These are phyloP conservation scores for Fraxinus albicans DNA, from an alignment of 305 asterid species.

Conservation along the genomic window DNA sequence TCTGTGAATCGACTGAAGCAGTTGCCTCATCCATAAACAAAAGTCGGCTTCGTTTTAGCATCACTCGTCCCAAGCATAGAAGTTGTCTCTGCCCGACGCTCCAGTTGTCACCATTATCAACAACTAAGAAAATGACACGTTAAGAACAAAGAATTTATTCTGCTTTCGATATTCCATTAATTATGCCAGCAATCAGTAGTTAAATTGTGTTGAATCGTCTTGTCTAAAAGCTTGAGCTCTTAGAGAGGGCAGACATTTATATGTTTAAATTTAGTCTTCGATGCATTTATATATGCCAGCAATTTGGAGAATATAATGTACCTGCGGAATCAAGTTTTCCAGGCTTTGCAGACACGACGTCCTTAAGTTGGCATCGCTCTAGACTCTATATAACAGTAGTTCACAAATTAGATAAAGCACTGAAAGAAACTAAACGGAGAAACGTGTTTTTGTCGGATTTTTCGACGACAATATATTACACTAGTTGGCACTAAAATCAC, in stretches of 20 bases:
- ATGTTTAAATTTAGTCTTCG: background rate
- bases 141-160: background rate
- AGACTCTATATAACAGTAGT: conserved; percentile 54
- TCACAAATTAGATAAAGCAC: conserved; percentile 8
- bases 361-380: conserved; percentile 94
- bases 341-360: conserved; percentile 75
- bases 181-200: background rate
- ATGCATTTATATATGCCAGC: background rate
- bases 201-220: background rate
- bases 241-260: background rate
- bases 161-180: background rate
- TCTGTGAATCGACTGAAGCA: conserved; percentile 90
- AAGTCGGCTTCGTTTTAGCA: conserved; percentile 81
- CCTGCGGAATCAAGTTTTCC: conserved; percentile 84
- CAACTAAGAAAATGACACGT: conserved; percentile 36
- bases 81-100: conserved; percentile 99
- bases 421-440: background rate
- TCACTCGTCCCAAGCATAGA: conserved; percentile 87
- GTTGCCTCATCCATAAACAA: conserved; percentile 97
- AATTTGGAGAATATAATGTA: conserved; percentile 13
- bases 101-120: conserved; percentile 94
- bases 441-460: background rate
- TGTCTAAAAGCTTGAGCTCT: background rate
- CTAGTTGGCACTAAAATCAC: conserved; percentile 29
- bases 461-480: background rate